Base-by-base conservation (phyloP, 306 rosid genomes). In the Fragaria ananassa region DNA sequence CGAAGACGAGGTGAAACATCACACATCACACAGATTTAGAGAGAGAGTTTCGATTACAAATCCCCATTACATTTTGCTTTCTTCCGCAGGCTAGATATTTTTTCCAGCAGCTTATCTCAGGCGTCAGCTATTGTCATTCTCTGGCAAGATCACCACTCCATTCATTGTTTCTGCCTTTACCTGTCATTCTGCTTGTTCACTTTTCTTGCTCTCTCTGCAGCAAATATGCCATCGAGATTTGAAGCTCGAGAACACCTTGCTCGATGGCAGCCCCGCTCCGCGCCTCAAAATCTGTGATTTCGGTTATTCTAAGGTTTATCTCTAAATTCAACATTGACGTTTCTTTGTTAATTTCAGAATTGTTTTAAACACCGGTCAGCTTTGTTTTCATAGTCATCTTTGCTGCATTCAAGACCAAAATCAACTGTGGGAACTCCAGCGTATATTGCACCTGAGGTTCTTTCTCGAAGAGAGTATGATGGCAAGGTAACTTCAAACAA, bases 101-200 rank as follows among this genome's bases (percentile, higher is more conserved):
- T 87, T 91, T 91, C 88, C 97, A 91, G 91, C 97, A 91, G 89
- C 97, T 91, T 81, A 91, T 91, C 76, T 91, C 97, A 3, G 97
- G 97, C 74, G 97, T 91, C 78, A 83, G 79, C 88, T 91, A 89
- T 82, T 91, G 95, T 56, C 97, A 91, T 85, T 83, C 87, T 67
- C 86, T 91, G 97, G 97, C 85, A 81, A 34, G 72, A 68, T 66
- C 12, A 41, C 44, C 44, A 41, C 44, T 41, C 44, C 44, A 9
- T 9, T 42, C 2, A 68, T 27, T 82, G 75, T 41, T 50, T 70
- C 29, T 73, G 14, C 53, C 70, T 64, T 71, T 63, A 29, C 44
- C 56, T 18, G 17, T 37, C 23, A 74, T 70, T 71, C 75, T 42
- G 12, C 46, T 68, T 9, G 45, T 74, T 18, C 47, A 9, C 13